Conservation (phyloP, 306 rosid species). For the Benincasa hispida region DNA sequence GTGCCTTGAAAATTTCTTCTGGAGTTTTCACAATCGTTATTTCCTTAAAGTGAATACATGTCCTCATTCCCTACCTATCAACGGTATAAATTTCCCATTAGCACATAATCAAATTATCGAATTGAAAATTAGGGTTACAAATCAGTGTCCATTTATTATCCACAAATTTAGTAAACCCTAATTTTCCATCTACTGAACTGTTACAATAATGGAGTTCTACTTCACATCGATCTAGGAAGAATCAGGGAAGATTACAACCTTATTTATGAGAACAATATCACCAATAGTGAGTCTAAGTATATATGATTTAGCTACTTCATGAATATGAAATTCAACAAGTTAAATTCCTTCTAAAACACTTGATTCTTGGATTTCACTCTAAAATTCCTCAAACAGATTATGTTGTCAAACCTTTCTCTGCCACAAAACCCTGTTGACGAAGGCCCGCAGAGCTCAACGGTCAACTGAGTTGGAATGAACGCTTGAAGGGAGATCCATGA, state of each 20-base stretch:
- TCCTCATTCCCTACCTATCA: conserved; percentile 34
- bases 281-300: not conserved
- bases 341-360: not conserved
- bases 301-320: conserved; percentile 1
- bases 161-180: conserved; percentile 29
- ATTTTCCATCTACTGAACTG: conserved; percentile 24
- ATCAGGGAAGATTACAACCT: conserved; percentile 29
- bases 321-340: not conserved
- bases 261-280: too few species aligned
- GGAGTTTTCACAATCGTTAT: conserved; percentile 2
- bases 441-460: too few species aligned
- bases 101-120: conserved; percentile 40
- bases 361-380: not conserved
- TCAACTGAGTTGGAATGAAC: too few species aligned
- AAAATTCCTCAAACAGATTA: too few species aligned
- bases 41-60: conserved; percentile 23
- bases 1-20: too few species aligned
- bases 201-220: conserved; percentile 15
- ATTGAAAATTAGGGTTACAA: conserved; percentile 17
- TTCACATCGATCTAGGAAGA: conserved; percentile 21
- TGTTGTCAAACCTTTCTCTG: too few species aligned
- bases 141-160: conserved; percentile 25
- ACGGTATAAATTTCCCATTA: conserved; percentile 46
- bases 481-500: too few species aligned
- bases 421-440: too few species aligned